Evolutionary conservation across 129 eudicot species (phyloP).

Genomic region (Daucus carota): DH1_v3.0 NC_030386.2:14283501-14284000

Average conservation of each 20-base stretch:
- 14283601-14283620: neutral
- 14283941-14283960: conserved; percentile 22
- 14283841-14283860: conserved; percentile 12
- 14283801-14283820: conserved; percentile 13
- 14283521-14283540: neutral
- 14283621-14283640: conserved; percentile 29
- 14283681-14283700: neutral
- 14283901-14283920: conserved; percentile 13
- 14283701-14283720: conserved; percentile 8
- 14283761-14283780: conserved; percentile 43
- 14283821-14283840: conserved; percentile 13
- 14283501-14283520: conserved; percentile 32
- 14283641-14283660: conserved; percentile 47
- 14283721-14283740: conserved; percentile 14
- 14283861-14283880: conserved; percentile 42
- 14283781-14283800: conserved; percentile 31
- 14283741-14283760: conserved; percentile 50
- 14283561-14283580: too few relatives aligned
- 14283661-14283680: neutral
- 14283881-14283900: neutral
- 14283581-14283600: neutral
- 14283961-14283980: conserved; percentile 31
- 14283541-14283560: neutral
- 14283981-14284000: conserved; percentile 29
- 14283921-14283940: conserved; percentile 40